phyloP scores from a whole-genome alignment of 2,329 filamentous ascomycete genomes.

The Calonectria fujianensis region DNA sequence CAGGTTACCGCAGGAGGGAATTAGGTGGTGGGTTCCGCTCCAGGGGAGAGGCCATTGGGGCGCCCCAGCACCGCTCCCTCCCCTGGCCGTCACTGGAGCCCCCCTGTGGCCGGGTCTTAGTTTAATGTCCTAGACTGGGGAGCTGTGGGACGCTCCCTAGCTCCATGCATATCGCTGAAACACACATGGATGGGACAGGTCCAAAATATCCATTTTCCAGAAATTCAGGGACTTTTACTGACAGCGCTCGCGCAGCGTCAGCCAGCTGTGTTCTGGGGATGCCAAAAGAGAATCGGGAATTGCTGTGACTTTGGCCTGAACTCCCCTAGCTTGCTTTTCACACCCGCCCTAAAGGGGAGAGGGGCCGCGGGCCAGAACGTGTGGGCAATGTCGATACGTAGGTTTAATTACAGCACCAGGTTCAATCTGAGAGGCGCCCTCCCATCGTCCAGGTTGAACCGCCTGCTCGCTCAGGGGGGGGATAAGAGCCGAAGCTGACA shows the following conservation, averaged over 20 bases:
- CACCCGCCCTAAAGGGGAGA: constrained; percentile 10
- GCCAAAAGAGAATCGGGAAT: not conserved
- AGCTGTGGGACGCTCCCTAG: constrained; percentile 18
- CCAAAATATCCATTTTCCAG: constrained; percentile 17
- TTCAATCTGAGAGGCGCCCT: constrained; percentile 30
- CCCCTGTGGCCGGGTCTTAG: constrained; percentile 28
- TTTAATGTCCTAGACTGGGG: constrained; percentile 28
- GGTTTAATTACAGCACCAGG: constrained; percentile 36
- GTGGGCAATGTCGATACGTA: constrained; percentile 33
- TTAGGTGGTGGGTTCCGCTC: constrained; percentile 23
- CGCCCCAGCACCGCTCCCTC: constrained; percentile 38
- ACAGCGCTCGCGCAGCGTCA: not conserved
- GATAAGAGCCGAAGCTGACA: not conserved
- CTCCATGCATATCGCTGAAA: constrained; percentile 48
- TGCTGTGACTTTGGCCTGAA: not conserved
- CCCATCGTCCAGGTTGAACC: constrained; percentile 4
- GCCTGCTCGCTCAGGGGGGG: constrained; percentile 3
- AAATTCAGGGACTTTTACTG: constrained; percentile 13
- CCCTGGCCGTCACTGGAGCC: constrained; percentile 31
- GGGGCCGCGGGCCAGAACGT: constrained; percentile 22
- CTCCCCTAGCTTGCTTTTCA: not conserved
- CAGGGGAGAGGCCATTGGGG: constrained; percentile 33
- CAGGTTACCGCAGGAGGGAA: constrained; percentile 15
- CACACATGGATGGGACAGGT: constrained; percentile 40
- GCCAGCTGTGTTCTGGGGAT: not conserved